Base-by-base conservation (phyloP, 352 stramenopile species). In the Globisporangium megalacanthum region DNA sequence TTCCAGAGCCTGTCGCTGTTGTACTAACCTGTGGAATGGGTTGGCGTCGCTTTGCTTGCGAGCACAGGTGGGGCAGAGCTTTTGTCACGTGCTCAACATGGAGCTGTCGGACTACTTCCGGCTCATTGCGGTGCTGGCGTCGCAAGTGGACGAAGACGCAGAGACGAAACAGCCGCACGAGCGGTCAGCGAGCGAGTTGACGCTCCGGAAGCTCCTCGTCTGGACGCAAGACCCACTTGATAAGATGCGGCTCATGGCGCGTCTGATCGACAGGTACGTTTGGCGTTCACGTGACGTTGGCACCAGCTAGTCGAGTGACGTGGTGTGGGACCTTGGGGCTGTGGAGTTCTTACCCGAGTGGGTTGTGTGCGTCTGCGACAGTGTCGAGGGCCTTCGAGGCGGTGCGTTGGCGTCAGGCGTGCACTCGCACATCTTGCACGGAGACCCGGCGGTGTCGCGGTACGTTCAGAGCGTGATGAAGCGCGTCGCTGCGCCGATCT, bases 71-170 rank as follows among this genome's bases (percentile, higher is more conserved):
- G 80, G 77, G 0, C 88, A 96, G 63, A 95, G 86, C 58, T 97
- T 97, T 61, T 94, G 83, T 14, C 85, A 96, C 58, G 79, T 91
- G 15, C 71, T 98, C 10, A 92, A 97, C 56, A 79, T 89, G 15
- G 88, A 97, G 56, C 62, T 98, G n/a, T 88, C 76, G 1, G 87
- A 95, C 54, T 98, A 97, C 68, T 97, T 94, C 53, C 87, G 92
- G 8, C 66, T 98, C n/a, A 91, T 98, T 36, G 91, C 92, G 15
- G 88, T 97, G 3, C 60, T 98, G 35, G 83, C 92, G 20, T 72
- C 89, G 10, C 92, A 98, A 77, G 82, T 97, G 17, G 82, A 94
- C 46, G 78, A 90, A 20, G 82, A 94, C 48, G 82, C 77, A 2
- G 83, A 83, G 68, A 77, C 66, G 25, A 83, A 75, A 35, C 73